These are phyloP conservation scores for Globisporangium apiculatum DNA, from an alignment of 352 stramenopile genomes.

Conservation along the genomic window DNA sequence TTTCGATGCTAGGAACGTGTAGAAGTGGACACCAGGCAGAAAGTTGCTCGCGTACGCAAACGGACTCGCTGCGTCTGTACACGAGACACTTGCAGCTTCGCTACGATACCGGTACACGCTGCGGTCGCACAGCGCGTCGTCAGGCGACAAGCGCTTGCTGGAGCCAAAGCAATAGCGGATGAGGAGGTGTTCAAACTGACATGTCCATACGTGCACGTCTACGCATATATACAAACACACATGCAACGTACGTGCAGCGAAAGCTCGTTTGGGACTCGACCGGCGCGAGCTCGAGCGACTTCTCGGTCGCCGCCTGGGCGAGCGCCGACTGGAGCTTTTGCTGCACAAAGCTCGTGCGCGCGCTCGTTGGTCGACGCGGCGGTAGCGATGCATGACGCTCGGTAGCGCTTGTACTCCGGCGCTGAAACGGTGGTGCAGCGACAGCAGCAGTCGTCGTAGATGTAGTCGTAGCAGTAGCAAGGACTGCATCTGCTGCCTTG, in stretches of 20 bases:
- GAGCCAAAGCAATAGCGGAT: background rate
- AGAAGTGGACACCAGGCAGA: slow-evolving; percentile 76
- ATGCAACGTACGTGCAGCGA: slow-evolving; percentile 4
- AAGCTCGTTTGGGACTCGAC: slow-evolving; percentile 17
- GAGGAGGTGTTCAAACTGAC: too few relatives aligned
- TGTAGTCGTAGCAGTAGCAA: background rate
- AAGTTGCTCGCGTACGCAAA: slow-evolving; percentile 62
- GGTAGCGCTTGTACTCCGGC: slow-evolving; percentile 1
- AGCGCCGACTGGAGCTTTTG: slow-evolving; percentile 63
- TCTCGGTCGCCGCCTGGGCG: slow-evolving; percentile 46
- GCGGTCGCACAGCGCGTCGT: slow-evolving; percentile 14
- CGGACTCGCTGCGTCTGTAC: slow-evolving; percentile 29
- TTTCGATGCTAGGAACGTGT: slow-evolving; percentile 64
- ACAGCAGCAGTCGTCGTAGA: too few relatives aligned
- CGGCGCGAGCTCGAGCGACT: slow-evolving; percentile 20
- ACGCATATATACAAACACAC: too few relatives aligned
- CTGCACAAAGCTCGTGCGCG: slow-evolving; percentile 38
- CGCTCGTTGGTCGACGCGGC: slow-evolving; percentile 12
- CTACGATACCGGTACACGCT: slow-evolving; percentile 44
- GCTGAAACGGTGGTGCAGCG: background rate
- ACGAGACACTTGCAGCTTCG: slow-evolving; percentile 54
- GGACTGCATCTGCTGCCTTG: slow-evolving; percentile 1
- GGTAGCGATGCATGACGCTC: background rate
- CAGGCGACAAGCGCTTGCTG: slow-evolving; percentile 9
- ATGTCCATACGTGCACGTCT: too few relatives aligned